These are phyloP conservation scores for Diplosphaera chodatii DNA, from an alignment of 139 green algal species.

Conservation along the genomic window DNA sequence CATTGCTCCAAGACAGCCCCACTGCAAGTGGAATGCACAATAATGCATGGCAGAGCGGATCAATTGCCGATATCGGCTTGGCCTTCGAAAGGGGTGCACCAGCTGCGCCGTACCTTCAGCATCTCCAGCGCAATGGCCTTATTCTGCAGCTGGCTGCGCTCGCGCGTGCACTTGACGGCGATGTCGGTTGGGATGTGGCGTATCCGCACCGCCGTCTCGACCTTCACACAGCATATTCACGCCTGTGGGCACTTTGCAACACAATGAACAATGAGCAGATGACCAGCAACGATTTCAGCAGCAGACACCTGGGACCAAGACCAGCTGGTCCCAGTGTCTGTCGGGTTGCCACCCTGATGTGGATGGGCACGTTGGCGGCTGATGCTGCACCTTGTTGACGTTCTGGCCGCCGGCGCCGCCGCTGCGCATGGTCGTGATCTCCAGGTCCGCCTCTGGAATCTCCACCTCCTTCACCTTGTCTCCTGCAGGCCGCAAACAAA, in stretches of 20 bases:
- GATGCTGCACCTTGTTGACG: constrained; percentile 97
- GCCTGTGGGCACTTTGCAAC: no score
- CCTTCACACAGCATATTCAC: not conserved
- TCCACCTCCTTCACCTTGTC: constrained; percentile 32
- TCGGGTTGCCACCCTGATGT: constrained; percentile 11
- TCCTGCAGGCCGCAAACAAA: constrained; percentile 18
- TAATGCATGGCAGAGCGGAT: no score
- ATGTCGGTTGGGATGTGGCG: constrained; percentile 85
- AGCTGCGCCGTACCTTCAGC: constrained; percentile 38
- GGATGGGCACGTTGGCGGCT: no score
- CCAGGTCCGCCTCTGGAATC: constrained; percentile 78
- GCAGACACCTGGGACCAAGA: no score
- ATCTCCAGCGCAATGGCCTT: constrained; percentile 54
- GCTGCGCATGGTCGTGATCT: constrained; percentile 75
- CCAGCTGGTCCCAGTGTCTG: no score
- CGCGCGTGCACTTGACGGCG: constrained; percentile 71
- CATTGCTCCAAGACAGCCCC: no score
- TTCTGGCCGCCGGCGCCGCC: constrained; percentile 89
- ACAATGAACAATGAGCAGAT: no score
- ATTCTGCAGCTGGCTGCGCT: constrained; percentile 75
- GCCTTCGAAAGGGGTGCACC: no score
- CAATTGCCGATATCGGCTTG: no score
- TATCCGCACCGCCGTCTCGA: constrained; percentile 80
- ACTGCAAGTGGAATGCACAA: no score
- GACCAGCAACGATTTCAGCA: no score